A percentile compares a stretch with the other conserved stretches of the same genome.
phyloP scores from a whole-genome alignment of 1,139 yeast species.

The Yarrowia galli region DNA sequence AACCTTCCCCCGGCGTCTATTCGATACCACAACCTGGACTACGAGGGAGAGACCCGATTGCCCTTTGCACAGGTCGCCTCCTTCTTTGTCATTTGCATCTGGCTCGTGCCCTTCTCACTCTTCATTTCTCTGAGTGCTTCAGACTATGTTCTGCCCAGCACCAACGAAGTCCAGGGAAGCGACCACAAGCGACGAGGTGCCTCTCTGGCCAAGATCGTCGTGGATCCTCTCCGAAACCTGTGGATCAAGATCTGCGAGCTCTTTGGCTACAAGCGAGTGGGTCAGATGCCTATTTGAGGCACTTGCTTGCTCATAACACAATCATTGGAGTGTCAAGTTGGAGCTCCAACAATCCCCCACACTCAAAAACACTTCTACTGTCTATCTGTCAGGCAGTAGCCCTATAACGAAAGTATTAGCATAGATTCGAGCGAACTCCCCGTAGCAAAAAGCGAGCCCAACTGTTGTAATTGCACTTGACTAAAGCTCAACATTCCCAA shows the following conservation, averaged over 20 bases:
- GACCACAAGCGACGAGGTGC: constrained; percentile 54
- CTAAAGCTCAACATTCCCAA: constrained; percentile 24
- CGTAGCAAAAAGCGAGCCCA: background rate
- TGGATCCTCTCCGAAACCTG: constrained; percentile 45
- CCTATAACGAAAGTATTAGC: constrained; percentile 7
- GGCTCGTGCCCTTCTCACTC: constrained; percentile 93
- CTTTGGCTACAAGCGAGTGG: constrained; percentile 32
- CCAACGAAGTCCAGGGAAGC: constrained; percentile 44
- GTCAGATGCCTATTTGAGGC: constrained; percentile 23
- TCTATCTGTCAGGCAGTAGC: background rate
- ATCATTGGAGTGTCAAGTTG: too few relatives aligned
- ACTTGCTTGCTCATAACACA: too few relatives aligned
- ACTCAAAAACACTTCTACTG: background rate
- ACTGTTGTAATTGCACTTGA: background rate
- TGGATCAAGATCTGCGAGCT: constrained; percentile 15
- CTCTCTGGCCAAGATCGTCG: constrained; percentile 70
- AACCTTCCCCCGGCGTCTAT: constrained; percentile 57
- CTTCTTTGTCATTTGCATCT: constrained; percentile 89
- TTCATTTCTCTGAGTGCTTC: constrained; percentile 93
- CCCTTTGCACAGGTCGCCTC: constrained; percentile 89
- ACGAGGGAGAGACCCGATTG: constrained; percentile 67
- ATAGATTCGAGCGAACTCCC: background rate
- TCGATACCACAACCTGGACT: constrained; percentile 48
- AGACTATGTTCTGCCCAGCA: constrained; percentile 80
- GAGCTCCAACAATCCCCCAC: too few relatives aligned